Conservation (phyloP, 2,329 filamentous ascomycete species). For the Diaporthe destruens region DNA sequence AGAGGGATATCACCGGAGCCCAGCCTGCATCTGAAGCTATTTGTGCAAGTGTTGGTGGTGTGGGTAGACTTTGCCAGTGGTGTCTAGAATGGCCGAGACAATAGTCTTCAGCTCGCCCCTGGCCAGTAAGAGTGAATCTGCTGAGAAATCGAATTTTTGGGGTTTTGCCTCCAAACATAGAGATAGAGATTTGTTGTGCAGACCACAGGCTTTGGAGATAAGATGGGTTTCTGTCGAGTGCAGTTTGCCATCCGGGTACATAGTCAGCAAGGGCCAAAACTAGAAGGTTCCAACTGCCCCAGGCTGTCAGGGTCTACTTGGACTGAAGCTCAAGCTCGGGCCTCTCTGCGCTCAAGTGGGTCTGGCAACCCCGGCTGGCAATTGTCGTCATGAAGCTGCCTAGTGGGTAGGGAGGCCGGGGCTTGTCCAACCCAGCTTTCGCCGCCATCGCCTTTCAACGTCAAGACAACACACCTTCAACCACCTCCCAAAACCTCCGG, state of each 20-base stretch:
- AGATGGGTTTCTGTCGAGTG: background rate
- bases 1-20: background rate
- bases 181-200: background rate
- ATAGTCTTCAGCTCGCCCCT: conserved; percentile 17
- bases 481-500: conserved; percentile 21
- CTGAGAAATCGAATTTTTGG: conserved; percentile 10
- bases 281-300: conserved; percentile 38
- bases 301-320: conserved; percentile 43
- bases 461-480: conserved; percentile 34
- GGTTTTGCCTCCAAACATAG: conserved; percentile 6
- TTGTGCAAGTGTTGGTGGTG: background rate
- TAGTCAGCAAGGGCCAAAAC: conserved; percentile 1
- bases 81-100: conserved; percentile 2
- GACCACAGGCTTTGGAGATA: background rate
- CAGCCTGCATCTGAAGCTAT: background rate
- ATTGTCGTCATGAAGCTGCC: conserved; percentile 41
- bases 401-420: conserved; percentile 31
- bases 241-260: conserved; percentile 9
- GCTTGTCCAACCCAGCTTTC: conserved; percentile 31
- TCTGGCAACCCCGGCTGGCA: conserved; percentile 32
- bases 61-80: background rate
- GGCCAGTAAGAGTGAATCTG: background rate
- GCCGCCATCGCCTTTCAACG: conserved; percentile 29
- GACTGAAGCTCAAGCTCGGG: conserved; percentile 45
- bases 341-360: conserved; percentile 31